Base-by-base conservation (phyloP, 2,329 filamentous ascomycete species). In the Chrysoporthe cubensis region DNA sequence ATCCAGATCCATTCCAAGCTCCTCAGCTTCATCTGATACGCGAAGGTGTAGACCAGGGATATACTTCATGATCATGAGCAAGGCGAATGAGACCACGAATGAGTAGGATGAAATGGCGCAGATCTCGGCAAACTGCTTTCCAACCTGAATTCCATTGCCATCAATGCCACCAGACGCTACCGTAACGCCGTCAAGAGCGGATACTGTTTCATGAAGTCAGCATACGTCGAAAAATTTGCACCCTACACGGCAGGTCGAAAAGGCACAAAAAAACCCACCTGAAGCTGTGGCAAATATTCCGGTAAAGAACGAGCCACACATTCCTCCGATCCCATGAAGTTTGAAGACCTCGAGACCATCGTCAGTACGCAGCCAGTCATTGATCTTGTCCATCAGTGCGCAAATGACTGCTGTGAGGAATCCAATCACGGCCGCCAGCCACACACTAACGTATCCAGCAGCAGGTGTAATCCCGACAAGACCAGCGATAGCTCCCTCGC, bases 341-440 rank as follows among this genome's bases (percentile, higher is more conserved):
- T 85, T 85, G 69, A 88, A 88, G 62, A 88, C 86, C 68, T 88
- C 86, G 63, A 88, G 80, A 2, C 85, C 85, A 58, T 88, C 86
- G 67, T 88, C 87, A 13, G 88, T 80, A 9, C 79, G 78, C 5
- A 88, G 76, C 68, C 85, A 77, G 62, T 86, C 78, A 71, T 87
- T 87, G 71, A 83, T 74, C 66, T 82, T 78, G 65, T 81, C 82
- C 13, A 80, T 75, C 66, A 82, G 83, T 67, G 82, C 83, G 70
- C 82, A 86, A 26, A 78, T 77, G 2, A 79, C 73, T 0, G 82
- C 78, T 0, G 86, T 87, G 2, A 88, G 70, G 18, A 84, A 79
- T 2, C 87, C 86, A 21, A 88, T 80, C 0, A 86, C 76, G 0
- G 81, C 78, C 0, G 85, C 81, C 2, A 83, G 77, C 72, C 85